phyloP scores from a whole-genome alignment of 164 flowering plant species.

The Tinospora cordifolia region DNA sequence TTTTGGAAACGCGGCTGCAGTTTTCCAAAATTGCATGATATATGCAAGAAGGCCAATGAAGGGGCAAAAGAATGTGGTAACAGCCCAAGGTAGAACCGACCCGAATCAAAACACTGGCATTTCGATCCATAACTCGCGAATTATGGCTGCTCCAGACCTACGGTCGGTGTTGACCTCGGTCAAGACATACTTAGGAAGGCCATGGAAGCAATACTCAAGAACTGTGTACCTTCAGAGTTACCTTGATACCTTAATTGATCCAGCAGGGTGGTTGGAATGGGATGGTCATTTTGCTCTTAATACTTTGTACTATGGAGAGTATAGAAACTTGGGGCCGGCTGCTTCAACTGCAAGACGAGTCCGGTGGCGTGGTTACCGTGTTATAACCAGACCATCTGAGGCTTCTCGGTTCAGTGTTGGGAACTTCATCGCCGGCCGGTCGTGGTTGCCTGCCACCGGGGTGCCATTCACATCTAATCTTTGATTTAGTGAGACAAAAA shows the following conservation, averaged over 20 bases:
- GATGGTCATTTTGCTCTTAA: conserved; percentile 12
- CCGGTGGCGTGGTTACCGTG: conserved; percentile 7
- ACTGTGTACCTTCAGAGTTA: conserved; percentile 7
- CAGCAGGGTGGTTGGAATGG: conserved; percentile 13
- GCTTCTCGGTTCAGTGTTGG: conserved; percentile 4
- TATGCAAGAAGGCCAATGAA: conserved; percentile 2
- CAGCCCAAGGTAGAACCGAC: conserved; percentile 13
- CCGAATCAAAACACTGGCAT: conserved; percentile 14
- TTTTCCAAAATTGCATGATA: conserved; percentile 12
- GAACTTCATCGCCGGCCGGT: conserved; percentile 9
- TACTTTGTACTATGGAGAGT: conserved; percentile 12
- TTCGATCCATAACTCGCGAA: conserved; percentile 6
- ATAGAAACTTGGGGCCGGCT: conserved; percentile 2
- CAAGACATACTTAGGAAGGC: conserved; percentile 8
- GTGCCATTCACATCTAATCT: conserved; percentile 9
- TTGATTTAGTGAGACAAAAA: not conserved
- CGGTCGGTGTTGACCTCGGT: not conserved
- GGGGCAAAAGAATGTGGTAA: not conserved
- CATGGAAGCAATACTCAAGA: conserved; percentile 12
- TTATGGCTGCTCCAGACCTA: conserved; percentile 5
- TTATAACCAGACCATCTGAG: conserved; percentile 6
- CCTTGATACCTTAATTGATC: not conserved
- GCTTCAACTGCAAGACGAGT: conserved; percentile 5
- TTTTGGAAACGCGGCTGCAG: conserved; percentile 11
- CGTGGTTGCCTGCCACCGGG: conserved; percentile 10